Evolutionary conservation across 2,329 filamentous ascomycete genomes (phyloP), one percentile per base, ranked within the genome.

Genomic region (Fusarium sp.): DNA sequence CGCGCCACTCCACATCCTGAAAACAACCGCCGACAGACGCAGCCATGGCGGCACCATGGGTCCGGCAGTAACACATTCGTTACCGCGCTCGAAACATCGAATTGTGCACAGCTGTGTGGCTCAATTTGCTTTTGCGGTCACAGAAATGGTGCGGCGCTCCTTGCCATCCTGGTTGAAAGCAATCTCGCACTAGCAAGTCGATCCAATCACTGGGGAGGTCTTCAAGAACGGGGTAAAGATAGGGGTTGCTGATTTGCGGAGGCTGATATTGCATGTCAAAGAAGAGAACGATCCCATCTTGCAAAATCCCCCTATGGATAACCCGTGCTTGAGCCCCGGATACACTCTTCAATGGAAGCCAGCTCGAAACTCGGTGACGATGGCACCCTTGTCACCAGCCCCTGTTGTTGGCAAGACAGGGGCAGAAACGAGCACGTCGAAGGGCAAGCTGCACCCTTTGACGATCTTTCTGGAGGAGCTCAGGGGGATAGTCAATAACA

Each of bases 81-180:
- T 49, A n/a, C 44, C 24, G 44, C 24, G 9, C 46, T 51, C 46
- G 46, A 51, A 51, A 51, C 46, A 51, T 51, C 27, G 46, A 27
- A 36, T 57, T 40, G 36, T n/a, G 51, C 10, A n/a, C 31, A 38
- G 33, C 20, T 57, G 16, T 24, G 58, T 57, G 17, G 58, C 63
- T 38, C 44, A 38, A 53, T 70, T 71, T 71, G 56, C 63, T 64
- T 63, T 57, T 67, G 58, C 27, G 29, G 33, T 61, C 44, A 49
- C 35, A 42, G 53, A 65, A 57, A 70, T 65, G 61, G 49, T 59
- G 65, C 57, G 61, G 63, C 53, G 22, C 35, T 67, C 64, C 67
- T 64, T 67, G 66, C 63, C 56, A 33, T 69, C 62, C 62, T 64
- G 29, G 69, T 63, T 67, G 66, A 60, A 35, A 63, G 53, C 40